A percentile compares a stretch with the other conserved stretches of the same genome.
Evolutionary conservation across 345 rosid species (phyloP).

Genomic region (Bruguiera gymnorhiza): DNA sequence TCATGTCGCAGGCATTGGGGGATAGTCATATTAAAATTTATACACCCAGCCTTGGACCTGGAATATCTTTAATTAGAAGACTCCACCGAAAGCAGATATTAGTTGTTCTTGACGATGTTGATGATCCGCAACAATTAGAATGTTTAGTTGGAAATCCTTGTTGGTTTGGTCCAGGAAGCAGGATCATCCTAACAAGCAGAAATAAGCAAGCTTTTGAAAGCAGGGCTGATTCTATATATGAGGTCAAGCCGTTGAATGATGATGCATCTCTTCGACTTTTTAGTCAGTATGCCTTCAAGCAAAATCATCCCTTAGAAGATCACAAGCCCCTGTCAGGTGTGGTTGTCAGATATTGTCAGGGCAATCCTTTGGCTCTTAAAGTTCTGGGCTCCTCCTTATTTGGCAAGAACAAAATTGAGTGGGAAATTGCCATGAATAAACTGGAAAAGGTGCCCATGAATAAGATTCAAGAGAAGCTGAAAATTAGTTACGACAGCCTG

Average conservation of each 20-base stretch:
- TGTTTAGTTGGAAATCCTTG: not conserved
- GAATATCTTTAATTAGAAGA: not conserved
- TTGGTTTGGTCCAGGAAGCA: slow-evolving; percentile 9
- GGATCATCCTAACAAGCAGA: not conserved
- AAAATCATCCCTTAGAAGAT: not conserved
- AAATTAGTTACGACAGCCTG: not conserved
- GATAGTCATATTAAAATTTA: not conserved
- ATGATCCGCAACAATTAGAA: not conserved
- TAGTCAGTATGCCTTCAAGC: slow-evolving; percentile 2
- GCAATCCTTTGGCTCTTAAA: slow-evolving; percentile 1
- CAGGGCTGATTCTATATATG: not conserved
- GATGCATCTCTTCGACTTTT: not conserved
- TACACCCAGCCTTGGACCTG: not conserved
- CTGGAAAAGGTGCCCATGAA: not conserved
- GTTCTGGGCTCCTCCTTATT: slow-evolving; percentile 3
- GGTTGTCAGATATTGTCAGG: not conserved
- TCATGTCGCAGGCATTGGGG: not conserved
- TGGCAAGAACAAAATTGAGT: not conserved
- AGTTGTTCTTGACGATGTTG: slow-evolving; percentile 13
- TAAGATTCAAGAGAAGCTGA: not conserved
- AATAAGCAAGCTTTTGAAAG: not conserved
- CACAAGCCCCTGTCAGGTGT: not conserved
- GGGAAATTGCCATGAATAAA: not conserved
- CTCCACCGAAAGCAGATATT: not conserved
- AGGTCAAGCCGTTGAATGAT: not conserved